Evolutionary conservation across 169 alveolate species (phyloP).

Genomic region (Babesia sp.): DNA sequence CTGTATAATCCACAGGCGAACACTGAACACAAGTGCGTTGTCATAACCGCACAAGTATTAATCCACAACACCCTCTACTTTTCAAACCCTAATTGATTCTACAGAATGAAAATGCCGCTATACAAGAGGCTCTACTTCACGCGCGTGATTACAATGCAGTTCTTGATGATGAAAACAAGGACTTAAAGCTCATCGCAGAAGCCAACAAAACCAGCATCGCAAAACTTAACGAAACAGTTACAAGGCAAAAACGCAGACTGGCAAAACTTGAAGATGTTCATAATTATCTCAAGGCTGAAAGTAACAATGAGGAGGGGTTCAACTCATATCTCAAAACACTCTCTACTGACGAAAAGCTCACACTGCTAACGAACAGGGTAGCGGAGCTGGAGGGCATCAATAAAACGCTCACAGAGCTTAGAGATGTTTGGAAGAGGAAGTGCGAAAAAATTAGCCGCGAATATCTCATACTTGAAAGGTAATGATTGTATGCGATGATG

Average conservation of each 20-base stretch:
- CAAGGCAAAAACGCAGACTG: conserved; percentile 4
- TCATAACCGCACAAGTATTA: no score
- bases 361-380: conserved; percentile 35
- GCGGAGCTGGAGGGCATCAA: conserved; percentile 38
- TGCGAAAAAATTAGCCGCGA: conserved; percentile 23
- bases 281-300: conserved; percentile 20
- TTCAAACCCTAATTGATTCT: no score
- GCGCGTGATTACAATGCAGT: neutral
- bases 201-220: conserved; percentile 43
- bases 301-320: neutral
- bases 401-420: conserved; percentile 9
- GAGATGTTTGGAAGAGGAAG: conserved; percentile 40
- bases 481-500: neutral
- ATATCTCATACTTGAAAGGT: conserved; percentile 38
- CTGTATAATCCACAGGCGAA: no score
- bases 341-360: conserved; percentile 22
- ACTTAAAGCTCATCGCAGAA: conserved; percentile 10
- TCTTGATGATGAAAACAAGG: conserved; percentile 29
- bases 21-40: no score
- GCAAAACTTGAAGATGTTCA: conserved; percentile 24
- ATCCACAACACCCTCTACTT: no score
- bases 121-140: conserved; percentile 10
- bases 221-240: conserved; percentile 16
- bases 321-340: conserved; percentile 7
- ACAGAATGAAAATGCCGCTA: conserved; percentile 34